Percentiles rank a stretch among this genome's conserved stretches.
These are phyloP conservation scores for Coprinellus micaceus DNA, from an alignment of 768 basidiomycete genomes.

Conservation along the genomic window DNA sequence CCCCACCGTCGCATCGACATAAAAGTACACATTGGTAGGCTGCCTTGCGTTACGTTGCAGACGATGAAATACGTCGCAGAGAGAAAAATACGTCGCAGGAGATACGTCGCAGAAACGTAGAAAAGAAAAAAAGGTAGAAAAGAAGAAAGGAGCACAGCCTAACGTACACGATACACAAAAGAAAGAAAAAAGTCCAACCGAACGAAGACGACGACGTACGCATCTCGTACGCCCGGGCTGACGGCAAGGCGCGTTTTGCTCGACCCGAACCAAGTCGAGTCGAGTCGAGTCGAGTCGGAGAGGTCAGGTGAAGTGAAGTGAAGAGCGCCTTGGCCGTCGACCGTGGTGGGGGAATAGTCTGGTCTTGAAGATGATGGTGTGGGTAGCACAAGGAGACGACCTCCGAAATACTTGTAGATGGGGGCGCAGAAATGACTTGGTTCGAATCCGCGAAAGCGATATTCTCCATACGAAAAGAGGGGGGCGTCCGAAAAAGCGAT, in stretches of 20 bases:
- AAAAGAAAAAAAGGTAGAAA: neutral
- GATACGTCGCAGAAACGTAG: neutral
- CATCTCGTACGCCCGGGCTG: neutral
- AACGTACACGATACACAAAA: neutral
- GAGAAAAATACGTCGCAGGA: too few relatives aligned
- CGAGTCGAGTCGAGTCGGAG: neutral
- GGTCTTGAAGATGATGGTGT: too few relatives aligned
- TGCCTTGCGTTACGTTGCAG: neutral
- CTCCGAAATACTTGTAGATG: too few relatives aligned
- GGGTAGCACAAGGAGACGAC: too few relatives aligned
- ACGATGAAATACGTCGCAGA: too few relatives aligned
- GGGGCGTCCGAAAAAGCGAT: neutral
- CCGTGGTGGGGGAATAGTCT: too few relatives aligned
- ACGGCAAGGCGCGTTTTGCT: neutral
- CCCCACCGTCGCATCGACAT: slow-evolving; percentile 1
- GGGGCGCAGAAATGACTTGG: too few relatives aligned
- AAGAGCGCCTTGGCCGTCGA: neutral
- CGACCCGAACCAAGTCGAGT: neutral
- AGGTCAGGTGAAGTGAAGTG: neutral
- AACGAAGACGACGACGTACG: neutral
- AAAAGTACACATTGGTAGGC: neutral
- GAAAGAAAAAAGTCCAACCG: neutral
- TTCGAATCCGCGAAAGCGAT: too few relatives aligned
- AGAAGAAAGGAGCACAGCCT: slow-evolving; percentile 1
- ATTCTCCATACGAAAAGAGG: neutral